Conservation (phyloP, 768 basidiomycete genomes). For the Austroboletus eburneus region DNA sequence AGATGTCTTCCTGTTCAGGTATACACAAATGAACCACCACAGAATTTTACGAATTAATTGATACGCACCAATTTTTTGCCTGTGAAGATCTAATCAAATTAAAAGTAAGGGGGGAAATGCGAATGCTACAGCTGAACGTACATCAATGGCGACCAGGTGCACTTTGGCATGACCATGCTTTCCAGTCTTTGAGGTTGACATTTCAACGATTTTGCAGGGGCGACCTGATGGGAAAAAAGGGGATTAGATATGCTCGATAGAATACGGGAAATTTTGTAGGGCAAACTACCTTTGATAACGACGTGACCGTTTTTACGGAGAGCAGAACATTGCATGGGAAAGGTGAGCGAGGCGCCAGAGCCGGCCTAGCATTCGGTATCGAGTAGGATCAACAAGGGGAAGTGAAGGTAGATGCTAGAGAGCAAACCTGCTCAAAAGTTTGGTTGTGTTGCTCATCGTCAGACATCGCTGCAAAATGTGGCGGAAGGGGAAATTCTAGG, state of each 20-base stretch:
- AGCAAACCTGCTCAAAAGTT: conserved; percentile 72
- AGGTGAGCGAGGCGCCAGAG: conserved; percentile 76
- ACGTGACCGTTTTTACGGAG: conserved; percentile 92
- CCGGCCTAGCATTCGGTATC: conserved; percentile 43
- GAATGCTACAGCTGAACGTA: conserved; percentile 39
- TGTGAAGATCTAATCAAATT: conserved; percentile 82
- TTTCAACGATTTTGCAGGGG: conserved; percentile 98
- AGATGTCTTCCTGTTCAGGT: conserved; percentile 77
- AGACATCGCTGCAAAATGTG: conserved; percentile 54
- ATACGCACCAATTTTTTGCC: conserved; percentile 84
- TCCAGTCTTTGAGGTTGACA: conserved; percentile 99
- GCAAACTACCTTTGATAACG: conserved; percentile 76
- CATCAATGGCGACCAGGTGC: conserved; percentile 94
- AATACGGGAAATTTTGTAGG: neutral
- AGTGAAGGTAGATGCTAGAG: conserved; percentile 3
- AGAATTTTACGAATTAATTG: neutral
- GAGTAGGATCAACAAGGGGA: conserved; percentile 10
- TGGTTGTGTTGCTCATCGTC: conserved; percentile 94
- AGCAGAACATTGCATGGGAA: conserved; percentile 94
- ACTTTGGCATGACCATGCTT: conserved; percentile 99
- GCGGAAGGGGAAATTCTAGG: conserved; percentile 13
- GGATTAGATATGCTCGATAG: neutral
- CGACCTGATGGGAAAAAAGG: conserved; percentile 44
- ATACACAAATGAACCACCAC: conserved; percentile 5
- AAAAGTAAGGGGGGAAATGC: conserved; percentile 1